Conservation (phyloP, 2,329 filamentous ascomycete genomes). For the Sphaerulina vaccinii region DNA sequence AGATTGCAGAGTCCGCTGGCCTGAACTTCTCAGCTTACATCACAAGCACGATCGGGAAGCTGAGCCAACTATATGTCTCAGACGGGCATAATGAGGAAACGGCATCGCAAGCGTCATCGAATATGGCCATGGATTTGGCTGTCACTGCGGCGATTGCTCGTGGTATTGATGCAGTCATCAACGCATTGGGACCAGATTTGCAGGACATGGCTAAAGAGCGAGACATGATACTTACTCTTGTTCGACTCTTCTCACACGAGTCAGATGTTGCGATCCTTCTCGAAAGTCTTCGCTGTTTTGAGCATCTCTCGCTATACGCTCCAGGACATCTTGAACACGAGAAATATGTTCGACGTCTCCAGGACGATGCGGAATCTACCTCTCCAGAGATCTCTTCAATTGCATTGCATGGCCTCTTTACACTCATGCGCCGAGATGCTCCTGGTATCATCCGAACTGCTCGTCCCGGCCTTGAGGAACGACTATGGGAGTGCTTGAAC, state of each 20-base stretch:
- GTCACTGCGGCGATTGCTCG: slow-evolving; percentile 80
- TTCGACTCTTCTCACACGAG: slow-evolving; percentile 71
- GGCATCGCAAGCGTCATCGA: slow-evolving; percentile 76
- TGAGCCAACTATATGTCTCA: slow-evolving; percentile 86
- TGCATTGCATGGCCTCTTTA: slow-evolving; percentile 84
- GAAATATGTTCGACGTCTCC: slow-evolving; percentile 78
- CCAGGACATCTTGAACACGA: slow-evolving; percentile 81
- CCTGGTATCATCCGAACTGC: slow-evolving; percentile 76
- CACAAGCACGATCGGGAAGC: slow-evolving; percentile 85
- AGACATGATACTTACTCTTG: slow-evolving; percentile 83
- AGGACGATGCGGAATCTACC: slow-evolving; percentile 71
- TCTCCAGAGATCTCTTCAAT: slow-evolving; percentile 72
- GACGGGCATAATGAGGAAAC: slow-evolving; percentile 90
- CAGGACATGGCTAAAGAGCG: slow-evolving; percentile 90
- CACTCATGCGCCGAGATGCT: slow-evolving; percentile 90
- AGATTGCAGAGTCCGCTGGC: slow-evolving; percentile 87
- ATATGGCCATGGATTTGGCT: slow-evolving; percentile 80
- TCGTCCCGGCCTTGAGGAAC: slow-evolving; percentile 77
- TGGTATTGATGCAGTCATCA: slow-evolving; percentile 92
- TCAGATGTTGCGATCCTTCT: slow-evolving; percentile 70
- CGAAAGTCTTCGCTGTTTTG: slow-evolving; percentile 77
- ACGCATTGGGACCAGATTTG: slow-evolving; percentile 90
- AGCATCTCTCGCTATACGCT: slow-evolving; percentile 89
- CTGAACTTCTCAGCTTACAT: slow-evolving; percentile 90
- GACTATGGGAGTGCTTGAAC: slow-evolving; percentile 88